Evolutionary conservation across 768 basidiomycete genomes (phyloP), one percentile per base, ranked within the genome.

Genomic region (Tylopilus felleus): DNA sequence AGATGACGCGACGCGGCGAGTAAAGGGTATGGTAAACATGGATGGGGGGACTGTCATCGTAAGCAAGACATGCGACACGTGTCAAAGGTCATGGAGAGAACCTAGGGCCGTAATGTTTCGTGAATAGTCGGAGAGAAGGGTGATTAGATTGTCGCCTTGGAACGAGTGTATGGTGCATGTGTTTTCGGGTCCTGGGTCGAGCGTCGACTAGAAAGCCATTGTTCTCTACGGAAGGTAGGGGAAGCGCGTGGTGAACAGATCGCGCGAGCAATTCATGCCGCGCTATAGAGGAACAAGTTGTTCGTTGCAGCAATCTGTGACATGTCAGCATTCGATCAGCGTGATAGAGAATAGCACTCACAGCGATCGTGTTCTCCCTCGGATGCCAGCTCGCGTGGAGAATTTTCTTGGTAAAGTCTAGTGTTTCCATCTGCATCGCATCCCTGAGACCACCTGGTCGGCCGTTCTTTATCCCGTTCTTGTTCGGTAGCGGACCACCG

Each of bases 361-460:
- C 93, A 64, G 95, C 95, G 68, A 99, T 98, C 43, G 96, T 98
- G 73, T 95, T 93, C 79, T 99, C 97, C 70, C 85, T 78, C 44
- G 97, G 97, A 79, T 99, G 97, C 97, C 97, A 99, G 73, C 88
- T 90, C 58, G 89, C 86, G 69, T 94, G 92, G 66, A 96, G 74
- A 64, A 96, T 95, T 83, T 96, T 96, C 87, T 95, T 96, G 77
- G 93, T 93, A 72, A 93, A 96, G 74, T 95, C 92, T 57, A 90
- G 74, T 17, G 90, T 84, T 64, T 92, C 88, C 65, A 86, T 70
- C 67, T 93, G 89, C 84, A 97, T 91, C 45, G 86, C 82, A 60
- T 96, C 93, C 68, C 88, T 85, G 69, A 90, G 73, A 47, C 68
- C 69, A 47, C 84, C 82, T 36, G 80, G 78, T 65, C 90, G 84